phyloP scores from a whole-genome alignment of 352 stramenopile genomes.

The Aphanomyces invadans region DNA sequence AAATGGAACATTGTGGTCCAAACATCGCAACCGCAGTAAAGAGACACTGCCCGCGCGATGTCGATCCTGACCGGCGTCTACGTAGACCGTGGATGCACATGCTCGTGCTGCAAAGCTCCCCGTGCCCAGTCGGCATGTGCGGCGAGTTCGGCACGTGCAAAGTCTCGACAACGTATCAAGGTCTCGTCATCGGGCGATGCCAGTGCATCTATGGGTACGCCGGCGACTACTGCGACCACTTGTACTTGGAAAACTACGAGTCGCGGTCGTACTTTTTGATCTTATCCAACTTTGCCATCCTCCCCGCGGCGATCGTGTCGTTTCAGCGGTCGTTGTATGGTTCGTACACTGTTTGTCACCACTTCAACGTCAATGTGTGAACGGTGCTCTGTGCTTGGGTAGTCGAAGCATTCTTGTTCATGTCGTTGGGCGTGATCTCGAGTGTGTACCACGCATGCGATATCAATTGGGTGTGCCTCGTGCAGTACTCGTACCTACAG shows the following conservation, averaged over 20 bases:
- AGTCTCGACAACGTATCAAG: slow-evolving; percentile 15
- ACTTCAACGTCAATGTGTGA: neutral
- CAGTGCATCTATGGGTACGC: slow-evolving; percentile 15
- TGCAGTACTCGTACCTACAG: slow-evolving; percentile 12
- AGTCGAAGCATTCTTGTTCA: slow-evolving; percentile 17
- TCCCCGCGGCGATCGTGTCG: neutral
- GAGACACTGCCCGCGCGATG: too few relatives aligned
- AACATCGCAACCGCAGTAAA: too few relatives aligned
- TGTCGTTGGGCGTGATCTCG: slow-evolving; percentile 1
- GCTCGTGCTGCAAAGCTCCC: slow-evolving; percentile 1
- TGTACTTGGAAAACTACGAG: neutral
- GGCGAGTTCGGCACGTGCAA: neutral
- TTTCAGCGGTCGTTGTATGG: neutral
- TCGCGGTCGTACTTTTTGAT: slow-evolving; percentile 12
- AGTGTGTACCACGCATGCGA: slow-evolving; percentile 21
- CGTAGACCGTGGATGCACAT: slow-evolving; percentile 8
- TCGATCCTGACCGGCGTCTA: too few relatives aligned
- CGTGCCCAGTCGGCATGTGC: slow-evolving; percentile 12
- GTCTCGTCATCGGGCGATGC: neutral
- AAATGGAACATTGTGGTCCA: slow-evolving; percentile 13
- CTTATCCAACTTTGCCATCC: slow-evolving; percentile 16
- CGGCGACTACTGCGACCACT: neutral
- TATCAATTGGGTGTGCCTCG: slow-evolving; percentile 15
- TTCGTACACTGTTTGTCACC: neutral
- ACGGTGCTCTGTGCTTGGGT: neutral